Conservation (phyloP, 2,329 filamentous ascomycete species). For the Mycosphaerella arachidis region DNA sequence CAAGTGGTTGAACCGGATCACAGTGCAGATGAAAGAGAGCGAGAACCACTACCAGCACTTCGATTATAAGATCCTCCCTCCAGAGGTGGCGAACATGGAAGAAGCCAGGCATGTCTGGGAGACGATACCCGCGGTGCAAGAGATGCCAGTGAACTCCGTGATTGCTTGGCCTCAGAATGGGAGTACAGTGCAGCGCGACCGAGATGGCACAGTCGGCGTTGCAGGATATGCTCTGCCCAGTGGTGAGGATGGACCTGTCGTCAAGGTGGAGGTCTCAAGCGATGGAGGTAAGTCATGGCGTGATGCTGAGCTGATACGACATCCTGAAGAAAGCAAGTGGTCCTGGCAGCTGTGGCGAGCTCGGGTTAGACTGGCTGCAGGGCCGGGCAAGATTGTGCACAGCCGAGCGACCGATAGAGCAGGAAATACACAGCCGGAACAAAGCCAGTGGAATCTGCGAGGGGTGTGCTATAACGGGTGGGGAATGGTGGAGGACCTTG, state of each 20-base stretch:
- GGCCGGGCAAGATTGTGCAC: conserved; percentile 43
- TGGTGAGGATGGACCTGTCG: conserved; percentile 50
- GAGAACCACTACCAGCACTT: conserved; percentile 54
- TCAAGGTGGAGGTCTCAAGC: conserved; percentile 49
- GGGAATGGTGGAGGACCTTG: conserved; percentile 50
- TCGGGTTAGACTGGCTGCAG: conserved; percentile 39
- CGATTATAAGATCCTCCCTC: conserved; percentile 56
- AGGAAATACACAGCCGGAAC: conserved; percentile 49
- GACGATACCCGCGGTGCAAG: conserved; percentile 46
- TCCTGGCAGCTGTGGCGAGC: conserved; percentile 55
- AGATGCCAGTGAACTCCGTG: conserved; percentile 33
- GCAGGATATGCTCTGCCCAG: conserved; percentile 55
- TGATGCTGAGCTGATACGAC: conserved; percentile 42
- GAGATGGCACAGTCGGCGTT: conserved; percentile 44
- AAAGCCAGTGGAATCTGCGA: conserved; percentile 54
- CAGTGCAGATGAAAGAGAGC: conserved; percentile 54
- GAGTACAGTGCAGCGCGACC: conserved; percentile 39
- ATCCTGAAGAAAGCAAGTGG: conserved; percentile 35
- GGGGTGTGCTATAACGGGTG: conserved; percentile 59
- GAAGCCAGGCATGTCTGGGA: conserved; percentile 52
- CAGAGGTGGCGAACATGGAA: conserved; percentile 45
- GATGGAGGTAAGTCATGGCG: conserved; percentile 49
- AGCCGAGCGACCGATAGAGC: conserved; percentile 52
- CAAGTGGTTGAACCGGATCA: conserved; percentile 59
- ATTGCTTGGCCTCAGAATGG: conserved; percentile 47